Percentiles rank a stretch among this genome's conserved stretches.
Conservation (phyloP, 805 yeast genomes). For the Candida orba region DNA sequence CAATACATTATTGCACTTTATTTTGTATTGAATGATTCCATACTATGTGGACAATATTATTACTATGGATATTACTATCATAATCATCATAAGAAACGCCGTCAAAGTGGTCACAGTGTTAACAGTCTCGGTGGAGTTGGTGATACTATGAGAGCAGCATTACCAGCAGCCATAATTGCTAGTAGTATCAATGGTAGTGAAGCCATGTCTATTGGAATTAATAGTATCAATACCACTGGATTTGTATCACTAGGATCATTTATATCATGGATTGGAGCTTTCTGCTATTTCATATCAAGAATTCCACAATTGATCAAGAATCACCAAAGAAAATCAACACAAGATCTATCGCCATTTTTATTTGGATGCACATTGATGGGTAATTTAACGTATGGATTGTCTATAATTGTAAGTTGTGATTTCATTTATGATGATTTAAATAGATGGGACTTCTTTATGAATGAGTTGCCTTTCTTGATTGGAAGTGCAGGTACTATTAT, state of each 20-base stretch:
- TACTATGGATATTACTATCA: slow-evolving; percentile 44
- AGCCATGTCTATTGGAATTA: not conserved
- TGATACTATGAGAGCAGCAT: slow-evolving; percentile 10
- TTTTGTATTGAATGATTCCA: slow-evolving; percentile 63
- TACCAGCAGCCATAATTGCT: slow-evolving; percentile 22
- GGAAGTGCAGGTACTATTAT: slow-evolving; percentile 83
- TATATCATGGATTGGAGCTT: slow-evolving; percentile 72
- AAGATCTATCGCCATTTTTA: slow-evolving; percentile 75
- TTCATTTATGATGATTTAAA: slow-evolving; percentile 33
- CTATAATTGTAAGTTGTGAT: slow-evolving; percentile 62
- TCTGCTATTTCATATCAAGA: slow-evolving; percentile 68
- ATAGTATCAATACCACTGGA: not conserved
- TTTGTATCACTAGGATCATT: slow-evolving; percentile 9
- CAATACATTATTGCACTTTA: slow-evolving; percentile 68
- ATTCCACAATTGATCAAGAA: slow-evolving; percentile 81
- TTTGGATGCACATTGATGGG: slow-evolving; percentile 77
- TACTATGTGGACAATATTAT: slow-evolving; percentile 63
- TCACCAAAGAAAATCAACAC: slow-evolving; percentile 70
- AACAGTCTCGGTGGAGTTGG: slow-evolving; percentile 6
- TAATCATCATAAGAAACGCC: slow-evolving; percentile 24
- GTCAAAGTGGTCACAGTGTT: slow-evolving; percentile 6
- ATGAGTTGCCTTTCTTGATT: slow-evolving; percentile 73
- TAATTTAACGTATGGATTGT: slow-evolving; percentile 66
- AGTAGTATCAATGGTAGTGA: slow-evolving; percentile 16
- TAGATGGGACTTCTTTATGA: slow-evolving; percentile 42